Evolutionary conservation across 2,329 filamentous ascomycete genomes (phyloP).

Genomic region (Stagonosporopsis chrysanthemi): DNA sequence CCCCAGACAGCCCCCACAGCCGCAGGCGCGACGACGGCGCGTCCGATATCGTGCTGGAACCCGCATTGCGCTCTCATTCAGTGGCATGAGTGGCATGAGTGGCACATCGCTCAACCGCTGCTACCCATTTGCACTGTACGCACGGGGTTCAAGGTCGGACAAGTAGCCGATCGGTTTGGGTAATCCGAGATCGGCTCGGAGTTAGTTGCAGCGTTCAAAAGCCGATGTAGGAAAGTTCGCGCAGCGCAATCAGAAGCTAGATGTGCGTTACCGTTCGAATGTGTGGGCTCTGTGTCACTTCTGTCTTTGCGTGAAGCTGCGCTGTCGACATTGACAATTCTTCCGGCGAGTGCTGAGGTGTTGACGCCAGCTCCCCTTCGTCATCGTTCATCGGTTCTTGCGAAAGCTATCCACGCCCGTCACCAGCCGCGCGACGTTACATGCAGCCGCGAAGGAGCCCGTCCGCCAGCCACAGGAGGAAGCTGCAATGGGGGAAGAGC

Average conservation of each 20-base stretch:
- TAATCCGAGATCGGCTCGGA: constrained; percentile 16
- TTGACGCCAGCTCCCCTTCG: too few relatives aligned
- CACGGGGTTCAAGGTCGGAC: constrained; percentile 1
- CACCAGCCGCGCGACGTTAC: constrained; percentile 19
- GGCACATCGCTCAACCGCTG: background rate
- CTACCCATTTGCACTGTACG: background rate
- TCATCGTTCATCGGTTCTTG: background rate
- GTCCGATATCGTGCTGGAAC: background rate
- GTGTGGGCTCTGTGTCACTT: background rate
- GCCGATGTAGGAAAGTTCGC: constrained; percentile 13
- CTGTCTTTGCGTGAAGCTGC: background rate
- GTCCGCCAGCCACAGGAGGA: constrained; percentile 39
- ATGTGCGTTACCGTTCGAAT: constrained; percentile 5
- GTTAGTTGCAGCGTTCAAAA: constrained; percentile 5
- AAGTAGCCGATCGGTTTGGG: constrained; percentile 7
- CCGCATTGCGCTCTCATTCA: background rate
- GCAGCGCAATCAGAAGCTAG: constrained; percentile 6
- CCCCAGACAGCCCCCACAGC: background rate
- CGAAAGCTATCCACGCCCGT: background rate
- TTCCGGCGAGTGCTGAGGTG: background rate
- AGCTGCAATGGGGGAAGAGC: constrained; percentile 42
- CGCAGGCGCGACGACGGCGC: background rate
- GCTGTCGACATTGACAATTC: background rate
- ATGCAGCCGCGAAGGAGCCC: constrained; percentile 41
- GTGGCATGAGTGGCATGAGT: background rate